Evolutionary conservation across 108 stramenopile species (phyloP), one percentile per base, ranked within the genome.

Genomic region (Poteriospumella lacustris): DNA sequence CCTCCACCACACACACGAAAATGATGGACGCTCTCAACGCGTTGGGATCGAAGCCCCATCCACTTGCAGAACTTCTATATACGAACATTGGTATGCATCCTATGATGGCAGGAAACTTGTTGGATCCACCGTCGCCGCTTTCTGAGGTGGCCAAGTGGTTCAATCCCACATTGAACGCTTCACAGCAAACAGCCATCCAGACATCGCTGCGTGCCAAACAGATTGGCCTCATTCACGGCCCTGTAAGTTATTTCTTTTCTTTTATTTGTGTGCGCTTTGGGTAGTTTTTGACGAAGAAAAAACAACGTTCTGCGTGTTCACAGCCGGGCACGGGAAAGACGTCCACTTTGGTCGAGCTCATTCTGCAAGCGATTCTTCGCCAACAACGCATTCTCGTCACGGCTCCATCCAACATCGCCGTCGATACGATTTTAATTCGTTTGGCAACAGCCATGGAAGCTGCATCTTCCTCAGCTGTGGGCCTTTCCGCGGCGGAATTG

Each of bases 381-480:
- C 76, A 83, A 5, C 84, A 87, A 83, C 87, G 88, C 78, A 92
- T 98, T 0, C 86, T 99, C 44, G 96, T 96, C 2, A 90, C 93
- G 29, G 97, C 96, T 58, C 96, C 97, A n/a, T 94, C 93, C 70
- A 98, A 99, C 88, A 94, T 98, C 36, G 96, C 96, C 2, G 97
- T 99, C 1, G 99, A 99, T 80, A 97, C 97, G 81, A 81, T 99
- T 2, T 78, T 97, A 52, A 91, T 95, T 79, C 88, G 93, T 1
- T 83, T 98, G 15, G 92, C 43, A 68, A 80, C 68, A 72, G 76
- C 81, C 80, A 62, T 31, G 58, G 44, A 58, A n/a, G 12, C 43
- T n/a, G 42, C 31, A 1, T 29, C 15, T 64, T 47, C 19, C 58
- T 28, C 28, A 15, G 24, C 1, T 38, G 76, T 42, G 39, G 39